phyloP scores from a whole-genome alignment of 495 filamentous ascomycete species.

The Letharia columbiana region DNA sequence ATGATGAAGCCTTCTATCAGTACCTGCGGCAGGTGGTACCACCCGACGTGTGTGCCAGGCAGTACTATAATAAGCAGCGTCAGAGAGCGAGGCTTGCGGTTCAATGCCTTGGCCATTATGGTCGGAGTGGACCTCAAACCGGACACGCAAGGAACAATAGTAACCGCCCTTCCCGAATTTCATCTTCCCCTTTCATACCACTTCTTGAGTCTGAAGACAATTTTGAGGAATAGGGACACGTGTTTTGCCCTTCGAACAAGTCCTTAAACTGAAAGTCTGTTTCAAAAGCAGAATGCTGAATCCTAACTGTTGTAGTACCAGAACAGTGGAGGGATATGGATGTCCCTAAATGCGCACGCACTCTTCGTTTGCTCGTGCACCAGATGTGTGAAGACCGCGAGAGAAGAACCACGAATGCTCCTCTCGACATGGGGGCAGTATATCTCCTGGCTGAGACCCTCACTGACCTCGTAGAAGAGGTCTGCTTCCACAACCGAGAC shows the following conservation, averaged over 20 bases:
- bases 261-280: too few species aligned
- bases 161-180: too few species aligned
- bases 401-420: conserved; percentile 33
- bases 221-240: too few species aligned
- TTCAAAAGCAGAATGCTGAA: too few species aligned
- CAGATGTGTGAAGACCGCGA: conserved; percentile 34
- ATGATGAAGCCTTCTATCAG: conserved; percentile 38
- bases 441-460: conserved; percentile 31
- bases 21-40: conserved; percentile 43
- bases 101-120: conserved; percentile 38
- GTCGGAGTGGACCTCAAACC: conserved; percentile 30
- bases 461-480: conserved; percentile 37
- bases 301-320: too few species aligned
- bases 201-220: too few species aligned
- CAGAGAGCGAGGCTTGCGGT: conserved; percentile 33
- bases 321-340: conserved; percentile 21
- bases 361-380: conserved; percentile 32
- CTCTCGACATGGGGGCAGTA: conserved; percentile 27
- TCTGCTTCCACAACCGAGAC: conserved; percentile 41
- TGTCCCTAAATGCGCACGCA: conserved; percentile 31
- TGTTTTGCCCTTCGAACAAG: too few species aligned
- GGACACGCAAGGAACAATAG: conserved; percentile 6
- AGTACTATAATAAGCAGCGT: conserved; percentile 41
- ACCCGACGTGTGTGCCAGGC: conserved; percentile 37
- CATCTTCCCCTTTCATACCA: too few species aligned